Conservation (phyloP, 1,284 basidiomycete genomes). For the Tilletia horrida region DNA sequence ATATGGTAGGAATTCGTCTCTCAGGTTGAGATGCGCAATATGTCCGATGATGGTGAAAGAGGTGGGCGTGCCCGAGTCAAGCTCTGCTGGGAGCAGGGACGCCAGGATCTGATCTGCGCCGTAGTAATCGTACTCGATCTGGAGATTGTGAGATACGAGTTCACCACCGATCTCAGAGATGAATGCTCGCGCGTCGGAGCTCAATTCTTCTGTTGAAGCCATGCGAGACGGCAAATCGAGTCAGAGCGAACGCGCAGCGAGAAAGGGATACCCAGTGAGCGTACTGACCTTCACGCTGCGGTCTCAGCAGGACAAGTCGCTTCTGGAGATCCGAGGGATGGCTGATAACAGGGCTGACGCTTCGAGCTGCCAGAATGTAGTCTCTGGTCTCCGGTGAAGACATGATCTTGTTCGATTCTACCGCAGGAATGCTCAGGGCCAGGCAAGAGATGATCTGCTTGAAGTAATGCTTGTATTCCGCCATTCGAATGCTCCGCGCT, state of each 20-base stretch:
- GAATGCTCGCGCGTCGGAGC: constrained; percentile 62
- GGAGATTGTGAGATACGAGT: constrained; percentile 12
- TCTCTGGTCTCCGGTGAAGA: not conserved
- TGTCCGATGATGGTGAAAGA: constrained; percentile 88
- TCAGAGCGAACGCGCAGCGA: no score
- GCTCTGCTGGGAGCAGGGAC: constrained; percentile 71
- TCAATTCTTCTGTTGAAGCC: constrained; percentile 63
- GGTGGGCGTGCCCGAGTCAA: constrained; percentile 72
- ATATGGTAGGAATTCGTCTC: constrained; percentile 84
- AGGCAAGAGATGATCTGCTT: not conserved
- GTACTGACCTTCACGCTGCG: not conserved
- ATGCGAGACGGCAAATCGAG: not conserved
- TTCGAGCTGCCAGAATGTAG: not conserved
- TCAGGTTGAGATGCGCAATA: constrained; percentile 86
- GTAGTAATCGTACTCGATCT: not conserved
- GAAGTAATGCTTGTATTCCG: not conserved
- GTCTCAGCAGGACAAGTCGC: not conserved
- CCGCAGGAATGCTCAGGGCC: not conserved
- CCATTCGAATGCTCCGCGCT: not conserved
- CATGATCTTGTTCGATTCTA: not conserved
- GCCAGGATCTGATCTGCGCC: constrained; percentile 73
- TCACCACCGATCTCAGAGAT: constrained; percentile 61
- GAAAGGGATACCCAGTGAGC: not conserved
- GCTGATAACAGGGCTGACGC: not conserved
- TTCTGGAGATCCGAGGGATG: not conserved